Percentiles rank a stretch among this genome's conserved stretches.
Evolutionary conservation across 192 early-diverging fungal species (phyloP).

Genomic region (Coemansia erecta): DNA sequence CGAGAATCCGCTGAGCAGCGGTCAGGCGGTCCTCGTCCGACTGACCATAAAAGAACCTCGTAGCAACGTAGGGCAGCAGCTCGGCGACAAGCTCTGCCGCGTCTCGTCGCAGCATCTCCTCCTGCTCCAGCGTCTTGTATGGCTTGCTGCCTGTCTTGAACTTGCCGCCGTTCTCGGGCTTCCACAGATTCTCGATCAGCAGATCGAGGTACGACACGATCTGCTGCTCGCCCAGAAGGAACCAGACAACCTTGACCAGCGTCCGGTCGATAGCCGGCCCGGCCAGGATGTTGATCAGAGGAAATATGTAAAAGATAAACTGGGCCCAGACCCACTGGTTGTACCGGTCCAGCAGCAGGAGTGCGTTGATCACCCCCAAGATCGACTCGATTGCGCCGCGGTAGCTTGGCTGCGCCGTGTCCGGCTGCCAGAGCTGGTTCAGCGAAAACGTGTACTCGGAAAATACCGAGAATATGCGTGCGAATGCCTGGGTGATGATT

Average conservation of each 20-base stretch:
- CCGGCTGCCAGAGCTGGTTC: conserved; percentile 48
- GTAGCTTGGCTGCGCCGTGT: conserved; percentile 27
- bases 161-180: conserved; percentile 39
- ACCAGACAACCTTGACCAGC: conserved; percentile 39
- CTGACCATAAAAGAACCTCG: conserved; percentile 44
- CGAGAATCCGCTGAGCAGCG: conserved; percentile 43
- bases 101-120: conserved; percentile 37
- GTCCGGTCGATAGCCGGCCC: conserved; percentile 48
- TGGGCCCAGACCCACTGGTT: conserved; percentile 53
- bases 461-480: conserved; percentile 41
- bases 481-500: conserved; percentile 45
- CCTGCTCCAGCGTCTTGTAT: conserved; percentile 50
- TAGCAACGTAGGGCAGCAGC: conserved; percentile 40
- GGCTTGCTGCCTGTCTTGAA: conserved; percentile 34
- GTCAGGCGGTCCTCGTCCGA: conserved; percentile 30
- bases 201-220: conserved; percentile 29
- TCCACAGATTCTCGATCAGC: conserved; percentile 38
- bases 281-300: conserved; percentile 46
- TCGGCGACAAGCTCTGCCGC: conserved; percentile 45
- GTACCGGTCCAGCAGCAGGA: conserved; percentile 40
- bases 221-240: conserved; percentile 45
- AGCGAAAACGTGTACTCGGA: conserved; percentile 54
- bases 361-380: conserved; percentile 30
- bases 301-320: conserved; percentile 50
- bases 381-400: conserved; percentile 43